Evolutionary conservation across 2,329 filamentous ascomycete species (phyloP).

Genomic region (Nemania sp.): DNA sequence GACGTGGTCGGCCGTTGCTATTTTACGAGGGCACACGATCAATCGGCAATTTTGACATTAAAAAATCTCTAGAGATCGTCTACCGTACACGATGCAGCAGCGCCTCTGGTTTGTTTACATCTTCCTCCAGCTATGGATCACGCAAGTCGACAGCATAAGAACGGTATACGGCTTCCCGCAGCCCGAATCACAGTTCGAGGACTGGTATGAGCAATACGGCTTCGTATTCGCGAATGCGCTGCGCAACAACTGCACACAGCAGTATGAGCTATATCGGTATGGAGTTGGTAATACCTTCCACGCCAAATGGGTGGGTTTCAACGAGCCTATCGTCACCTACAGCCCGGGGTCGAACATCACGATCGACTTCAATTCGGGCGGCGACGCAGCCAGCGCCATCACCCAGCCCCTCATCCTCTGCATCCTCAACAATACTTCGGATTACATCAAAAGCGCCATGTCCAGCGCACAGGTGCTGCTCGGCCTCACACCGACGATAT

Average conservation of each 20-base stretch:
- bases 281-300: neutral
- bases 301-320: neutral
- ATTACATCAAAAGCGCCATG: conserved; percentile 8
- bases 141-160: neutral
- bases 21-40: no score
- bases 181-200: neutral
- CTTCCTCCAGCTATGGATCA: conserved; percentile 3
- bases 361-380: neutral
- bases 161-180: neutral
- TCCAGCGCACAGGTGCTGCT: conserved; percentile 12
- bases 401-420: conserved; percentile 1
- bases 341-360: neutral
- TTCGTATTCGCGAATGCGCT: neutral
- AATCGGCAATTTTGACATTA: no score
- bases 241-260: neutral
- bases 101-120: neutral
- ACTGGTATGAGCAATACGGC: conserved; percentile 9
- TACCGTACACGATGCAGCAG: neutral
- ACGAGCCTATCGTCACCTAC: neutral
- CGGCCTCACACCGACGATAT: conserved; percentile 5
- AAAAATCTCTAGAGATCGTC: no score
- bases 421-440: conserved; percentile 3
- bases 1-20: no score
- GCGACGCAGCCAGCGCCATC: conserved; percentile 1
- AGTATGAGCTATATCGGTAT: conserved; percentile 5